Percentiles rank a stretch among this genome's conserved stretches.
Conservation (phyloP, 2,329 filamentous ascomycete species). For the Paramyrothecium sp. region DNA sequence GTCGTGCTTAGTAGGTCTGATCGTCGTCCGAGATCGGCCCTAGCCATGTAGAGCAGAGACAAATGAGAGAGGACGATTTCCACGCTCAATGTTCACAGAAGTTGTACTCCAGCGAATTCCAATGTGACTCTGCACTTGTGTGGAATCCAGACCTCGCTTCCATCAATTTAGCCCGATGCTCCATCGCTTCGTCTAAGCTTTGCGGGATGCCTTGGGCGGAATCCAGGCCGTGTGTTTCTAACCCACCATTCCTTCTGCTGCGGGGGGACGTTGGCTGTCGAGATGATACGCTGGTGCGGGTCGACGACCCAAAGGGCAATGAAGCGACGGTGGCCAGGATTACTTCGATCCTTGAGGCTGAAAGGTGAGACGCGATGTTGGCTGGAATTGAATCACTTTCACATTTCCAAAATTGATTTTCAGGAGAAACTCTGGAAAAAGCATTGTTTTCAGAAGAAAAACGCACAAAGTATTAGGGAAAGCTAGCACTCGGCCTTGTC, state of each 20-base stretch:
- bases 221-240: not conserved
- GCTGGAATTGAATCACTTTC: no score
- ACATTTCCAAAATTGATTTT: no score
- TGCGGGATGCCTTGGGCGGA: not conserved
- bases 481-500: not conserved
- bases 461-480: slow-evolving; percentile 1
- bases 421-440: not conserved
- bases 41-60: no score
- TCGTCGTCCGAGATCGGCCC: no score
- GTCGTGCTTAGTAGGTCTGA: no score
- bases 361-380: not conserved
- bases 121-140: not conserved
- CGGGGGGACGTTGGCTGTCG: not conserved
- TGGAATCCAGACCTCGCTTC: not conserved
- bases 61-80: no score
- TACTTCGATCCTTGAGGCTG: not conserved
- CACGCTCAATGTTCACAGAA: not conserved
- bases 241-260: slow-evolving; percentile 1
- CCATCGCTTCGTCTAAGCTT: slow-evolving; percentile 2
- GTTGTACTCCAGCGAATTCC: not conserved
- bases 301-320: not conserved
- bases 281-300: not conserved
- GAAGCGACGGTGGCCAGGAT: not conserved
- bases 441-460: not conserved
- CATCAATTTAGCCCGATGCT: slow-evolving; percentile 7